These are phyloP conservation scores for Paxillus rubicundulus DNA, from an alignment of 768 basidiomycete genomes.

Conservation along the genomic window DNA sequence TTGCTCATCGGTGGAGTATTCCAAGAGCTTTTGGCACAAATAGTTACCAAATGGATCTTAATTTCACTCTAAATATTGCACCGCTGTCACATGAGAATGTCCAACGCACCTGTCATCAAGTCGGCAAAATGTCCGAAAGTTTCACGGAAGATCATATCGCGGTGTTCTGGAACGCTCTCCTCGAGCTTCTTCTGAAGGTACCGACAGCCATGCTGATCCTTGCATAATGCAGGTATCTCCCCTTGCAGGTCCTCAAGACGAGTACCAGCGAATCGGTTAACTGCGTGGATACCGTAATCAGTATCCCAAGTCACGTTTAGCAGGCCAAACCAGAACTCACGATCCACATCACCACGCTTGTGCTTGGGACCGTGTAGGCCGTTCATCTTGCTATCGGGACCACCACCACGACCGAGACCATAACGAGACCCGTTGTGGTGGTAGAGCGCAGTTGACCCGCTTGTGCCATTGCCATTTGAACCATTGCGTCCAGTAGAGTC, in stretches of 20 bases:
- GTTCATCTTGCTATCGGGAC: slow-evolving; percentile 80
- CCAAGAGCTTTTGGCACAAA: slow-evolving; percentile 95
- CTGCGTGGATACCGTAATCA: slow-evolving; percentile 36
- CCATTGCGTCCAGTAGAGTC: slow-evolving; percentile 45
- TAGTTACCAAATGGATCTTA: slow-evolving; percentile 99
- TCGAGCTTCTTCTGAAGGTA: slow-evolving; percentile 99
- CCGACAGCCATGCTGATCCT: slow-evolving; percentile 98
- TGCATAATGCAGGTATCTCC: slow-evolving; percentile 92
- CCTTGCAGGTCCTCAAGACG: slow-evolving; percentile 94
- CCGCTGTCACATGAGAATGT: slow-evolving; percentile 1
- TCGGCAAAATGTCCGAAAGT: slow-evolving; percentile 97
- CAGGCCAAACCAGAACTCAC: slow-evolving; percentile 53
- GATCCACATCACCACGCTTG: slow-evolving; percentile 90
- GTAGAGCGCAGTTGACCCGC: slow-evolving; percentile 74
- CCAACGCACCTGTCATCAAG: slow-evolving; percentile 83
- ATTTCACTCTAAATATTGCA: slow-evolving; percentile 2
- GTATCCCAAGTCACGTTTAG: not conserved
- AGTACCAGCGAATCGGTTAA: slow-evolving; percentile 96
- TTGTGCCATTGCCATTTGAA: slow-evolving; percentile 36
- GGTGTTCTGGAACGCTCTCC: slow-evolving; percentile 91
- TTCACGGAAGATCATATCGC: slow-evolving; percentile 99
- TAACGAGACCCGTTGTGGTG: slow-evolving; percentile 78
- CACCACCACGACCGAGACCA: slow-evolving; percentile 58
- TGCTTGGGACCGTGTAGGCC: slow-evolving; percentile 91
- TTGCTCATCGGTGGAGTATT: slow-evolving; percentile 97